Evolutionary conservation across 2,329 filamentous ascomycete species (phyloP).

Genomic region (Leptosphaerulina australis): DNA sequence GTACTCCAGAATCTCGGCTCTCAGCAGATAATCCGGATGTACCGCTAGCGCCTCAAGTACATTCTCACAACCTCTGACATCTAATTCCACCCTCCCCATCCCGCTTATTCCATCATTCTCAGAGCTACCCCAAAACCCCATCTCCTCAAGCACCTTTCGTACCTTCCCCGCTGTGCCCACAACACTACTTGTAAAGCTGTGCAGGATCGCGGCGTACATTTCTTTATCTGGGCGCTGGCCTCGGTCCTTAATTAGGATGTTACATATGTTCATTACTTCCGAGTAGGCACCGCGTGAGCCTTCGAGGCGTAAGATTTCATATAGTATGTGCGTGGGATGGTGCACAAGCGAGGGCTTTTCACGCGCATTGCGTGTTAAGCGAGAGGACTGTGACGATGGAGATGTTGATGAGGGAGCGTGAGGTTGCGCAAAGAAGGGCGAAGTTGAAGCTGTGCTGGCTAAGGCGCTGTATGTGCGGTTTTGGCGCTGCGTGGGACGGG

Average conservation of each 20-base stretch:
- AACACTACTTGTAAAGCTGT: constrained; percentile 68
- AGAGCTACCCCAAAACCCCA: constrained; percentile 60
- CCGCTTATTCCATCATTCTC: constrained; percentile 23
- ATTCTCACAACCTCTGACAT: constrained; percentile 71
- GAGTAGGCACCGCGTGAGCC: constrained; percentile 34
- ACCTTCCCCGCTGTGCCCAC: constrained; percentile 72
- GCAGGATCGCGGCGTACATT: constrained; percentile 76
- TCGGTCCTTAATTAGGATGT: constrained; percentile 64
- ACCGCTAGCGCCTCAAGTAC: constrained; percentile 75
- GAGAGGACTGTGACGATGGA: not conserved
- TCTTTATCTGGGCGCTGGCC: constrained; percentile 61
- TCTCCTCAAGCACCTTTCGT: constrained; percentile 70
- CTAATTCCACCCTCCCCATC: constrained; percentile 64
- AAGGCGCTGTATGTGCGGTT: constrained; percentile 25
- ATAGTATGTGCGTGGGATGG: constrained; percentile 37
- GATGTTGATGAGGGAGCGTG: not conserved
- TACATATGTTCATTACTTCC: constrained; percentile 55
- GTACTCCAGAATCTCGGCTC: constrained; percentile 71
- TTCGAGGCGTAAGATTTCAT: constrained; percentile 37
- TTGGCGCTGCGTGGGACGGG: constrained; percentile 1
- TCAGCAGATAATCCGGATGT: constrained; percentile 83
- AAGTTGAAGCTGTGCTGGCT: constrained; percentile 12
- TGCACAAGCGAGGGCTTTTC: constrained; percentile 27
- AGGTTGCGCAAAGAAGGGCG: constrained; percentile 12
- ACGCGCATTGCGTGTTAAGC: not conserved